A percentile compares a stretch with the other conserved stretches of the same genome.
These are phyloP conservation scores for Botrytis porri DNA, from an alignment of 2,329 filamentous ascomycete genomes.

Conservation along the genomic window DNA sequence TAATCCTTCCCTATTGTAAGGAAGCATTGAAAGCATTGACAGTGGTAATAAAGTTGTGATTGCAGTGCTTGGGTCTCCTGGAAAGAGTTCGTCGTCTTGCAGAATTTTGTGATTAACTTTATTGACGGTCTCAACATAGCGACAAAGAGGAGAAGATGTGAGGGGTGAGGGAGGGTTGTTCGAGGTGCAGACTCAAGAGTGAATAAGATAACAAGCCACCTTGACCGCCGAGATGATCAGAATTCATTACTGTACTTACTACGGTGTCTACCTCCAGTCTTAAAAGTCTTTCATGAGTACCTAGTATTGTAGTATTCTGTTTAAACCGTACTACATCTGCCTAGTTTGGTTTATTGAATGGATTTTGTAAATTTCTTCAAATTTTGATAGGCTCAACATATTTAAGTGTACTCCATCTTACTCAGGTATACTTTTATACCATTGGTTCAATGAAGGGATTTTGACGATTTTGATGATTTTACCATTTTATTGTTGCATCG, in stretches of 20 bases:
- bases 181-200: background rate
- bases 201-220: background rate
- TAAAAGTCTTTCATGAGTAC: too few species aligned
- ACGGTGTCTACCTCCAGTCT: background rate
- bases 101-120: background rate
- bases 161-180: background rate
- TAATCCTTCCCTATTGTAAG: background rate
- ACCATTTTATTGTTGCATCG: background rate
- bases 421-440: background rate
- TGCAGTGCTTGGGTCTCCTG: background rate
- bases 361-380: background rate
- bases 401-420: background rate
- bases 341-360: background rate
- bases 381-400: constrained; percentile 8
- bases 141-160: background rate
- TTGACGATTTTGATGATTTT: background rate
- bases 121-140: background rate
- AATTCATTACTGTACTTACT: background rate
- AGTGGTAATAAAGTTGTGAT: background rate
- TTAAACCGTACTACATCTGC: background rate
- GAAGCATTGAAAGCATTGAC: constrained; percentile 3
- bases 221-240: background rate
- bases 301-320: background rate
- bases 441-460: background rate
- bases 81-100: background rate